A percentile compares a stretch with the other conserved stretches of the same genome.
Conservation (phyloP, 2,329 filamentous ascomycete genomes). For the Fusarium pininemorale region DNA sequence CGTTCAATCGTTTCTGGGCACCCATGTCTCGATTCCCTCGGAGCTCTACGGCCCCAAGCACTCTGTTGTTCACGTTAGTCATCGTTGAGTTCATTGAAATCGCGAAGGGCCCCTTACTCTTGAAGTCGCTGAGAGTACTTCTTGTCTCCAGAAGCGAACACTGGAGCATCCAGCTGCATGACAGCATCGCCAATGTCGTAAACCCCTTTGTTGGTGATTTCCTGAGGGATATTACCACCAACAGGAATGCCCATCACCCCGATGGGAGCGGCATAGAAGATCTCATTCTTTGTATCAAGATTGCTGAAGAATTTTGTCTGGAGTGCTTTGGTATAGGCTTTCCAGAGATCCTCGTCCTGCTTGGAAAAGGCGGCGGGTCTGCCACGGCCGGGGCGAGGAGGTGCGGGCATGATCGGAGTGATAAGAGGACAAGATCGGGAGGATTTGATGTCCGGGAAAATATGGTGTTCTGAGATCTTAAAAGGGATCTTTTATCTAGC, state of each 20-base stretch:
- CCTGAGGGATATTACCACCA: background rate
- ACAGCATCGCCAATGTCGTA: background rate
- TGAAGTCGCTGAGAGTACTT: background rate
- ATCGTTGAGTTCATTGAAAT: too few relatives aligned
- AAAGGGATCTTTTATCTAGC: accelerated
- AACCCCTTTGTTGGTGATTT: background rate
- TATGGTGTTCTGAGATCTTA: too few relatives aligned
- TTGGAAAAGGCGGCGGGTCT: background rate
- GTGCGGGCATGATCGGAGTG: background rate
- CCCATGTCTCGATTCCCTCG: background rate
- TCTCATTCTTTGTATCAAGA: background rate
- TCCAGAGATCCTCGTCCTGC: background rate
- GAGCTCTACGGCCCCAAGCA: background rate
- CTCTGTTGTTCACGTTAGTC: background rate
- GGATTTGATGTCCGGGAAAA: accelerated
- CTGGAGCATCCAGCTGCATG: background rate
- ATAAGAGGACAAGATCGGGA: accelerated
- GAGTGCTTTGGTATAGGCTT: background rate
- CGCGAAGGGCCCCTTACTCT: background rate
- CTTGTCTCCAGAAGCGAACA: accelerated
- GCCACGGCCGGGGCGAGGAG: background rate
- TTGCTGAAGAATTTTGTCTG: background rate
- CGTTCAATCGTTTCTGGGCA: background rate
- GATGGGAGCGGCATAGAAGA: background rate
- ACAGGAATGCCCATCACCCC: background rate